These are phyloP conservation scores for Fagus sylvatica DNA, from an alignment of 306 rosid species.

Conservation along the genomic window DNA sequence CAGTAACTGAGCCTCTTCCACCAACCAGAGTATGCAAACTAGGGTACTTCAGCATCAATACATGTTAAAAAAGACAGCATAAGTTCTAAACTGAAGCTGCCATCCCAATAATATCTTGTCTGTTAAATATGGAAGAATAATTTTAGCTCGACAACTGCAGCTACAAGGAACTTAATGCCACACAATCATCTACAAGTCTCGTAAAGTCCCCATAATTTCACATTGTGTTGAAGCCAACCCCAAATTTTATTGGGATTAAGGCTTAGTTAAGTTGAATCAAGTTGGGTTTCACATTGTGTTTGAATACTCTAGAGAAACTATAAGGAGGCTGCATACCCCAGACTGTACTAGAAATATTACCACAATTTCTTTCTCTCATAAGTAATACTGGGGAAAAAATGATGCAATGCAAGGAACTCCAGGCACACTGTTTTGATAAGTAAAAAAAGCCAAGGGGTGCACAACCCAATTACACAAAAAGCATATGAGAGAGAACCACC, in stretches of 20 bases:
- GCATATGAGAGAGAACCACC: neutral
- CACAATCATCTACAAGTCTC: neutral
- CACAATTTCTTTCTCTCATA: neutral
- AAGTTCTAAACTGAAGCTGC: neutral
- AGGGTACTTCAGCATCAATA: no score
- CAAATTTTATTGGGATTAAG: neutral
- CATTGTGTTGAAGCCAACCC: neutral
- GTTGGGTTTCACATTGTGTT: neutral
- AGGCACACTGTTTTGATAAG: neutral
- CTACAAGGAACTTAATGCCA: neutral
- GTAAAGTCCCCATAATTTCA: neutral
- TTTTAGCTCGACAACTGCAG: neutral
- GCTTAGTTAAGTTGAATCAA: neutral
- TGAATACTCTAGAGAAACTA: no score
- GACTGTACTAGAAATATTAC: neutral
- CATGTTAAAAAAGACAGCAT: neutral
- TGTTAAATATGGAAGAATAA: neutral
- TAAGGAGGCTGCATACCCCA: neutral
- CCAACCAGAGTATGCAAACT: neutral
- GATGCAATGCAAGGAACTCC: neutral
- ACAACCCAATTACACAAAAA: neutral
- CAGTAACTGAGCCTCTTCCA: neutral
- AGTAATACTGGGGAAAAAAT: neutral
- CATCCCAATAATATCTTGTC: constrained; percentile 1
- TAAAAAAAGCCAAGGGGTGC: neutral